phyloP scores from a whole-genome alignment of 2,329 filamentous ascomycete genomes.

The Hypoxylon sp. region DNA sequence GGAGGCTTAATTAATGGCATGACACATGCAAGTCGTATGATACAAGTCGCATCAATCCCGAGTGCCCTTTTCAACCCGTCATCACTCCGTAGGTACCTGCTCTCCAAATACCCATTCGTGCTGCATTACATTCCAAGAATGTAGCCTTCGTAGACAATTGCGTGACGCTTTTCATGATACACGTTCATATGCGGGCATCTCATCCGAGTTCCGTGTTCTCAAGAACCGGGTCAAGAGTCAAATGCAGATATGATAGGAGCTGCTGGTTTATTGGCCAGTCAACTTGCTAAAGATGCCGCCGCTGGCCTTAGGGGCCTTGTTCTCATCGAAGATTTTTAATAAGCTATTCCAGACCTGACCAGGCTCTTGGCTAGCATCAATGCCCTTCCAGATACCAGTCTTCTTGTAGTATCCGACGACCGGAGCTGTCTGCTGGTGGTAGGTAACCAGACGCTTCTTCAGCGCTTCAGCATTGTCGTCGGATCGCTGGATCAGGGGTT shows the following conservation, averaged over 20 bases:
- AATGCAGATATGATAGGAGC: conserved; percentile 8
- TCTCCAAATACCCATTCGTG: conserved; percentile 27
- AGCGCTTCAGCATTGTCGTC: conserved; percentile 97
- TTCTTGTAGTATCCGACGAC: conserved; percentile 98
- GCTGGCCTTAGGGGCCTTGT: conserved; percentile 58
- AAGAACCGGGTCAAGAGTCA: conserved; percentile 8
- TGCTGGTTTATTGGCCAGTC: conserved; percentile 46
- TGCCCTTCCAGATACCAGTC: conserved; percentile 94
- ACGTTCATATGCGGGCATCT: conserved; percentile 16
- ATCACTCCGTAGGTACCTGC: conserved; percentile 16
- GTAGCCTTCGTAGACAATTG: conserved; percentile 28
- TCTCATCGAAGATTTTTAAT: conserved; percentile 82
- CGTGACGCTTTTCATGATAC: conserved; percentile 24
- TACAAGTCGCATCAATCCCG: conserved; percentile 37
- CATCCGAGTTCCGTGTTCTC: conserved; percentile 9
- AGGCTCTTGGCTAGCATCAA: conserved; percentile 96
- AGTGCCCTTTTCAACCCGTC: conserved; percentile 22
- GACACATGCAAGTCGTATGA: conserved; percentile 41
- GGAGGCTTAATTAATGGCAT: conserved; percentile 32
- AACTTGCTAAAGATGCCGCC: conserved; percentile 61
- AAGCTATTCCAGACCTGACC: conserved; percentile 96
- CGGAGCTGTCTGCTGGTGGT: conserved; percentile 92
- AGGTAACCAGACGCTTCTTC: conserved; percentile 93
- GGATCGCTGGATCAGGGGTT: conserved; percentile 94
- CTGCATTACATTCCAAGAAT: conserved; percentile 13